Conservation (phyloP, 2,329 filamentous ascomycete genomes). For the Pyricularia sp. region DNA sequence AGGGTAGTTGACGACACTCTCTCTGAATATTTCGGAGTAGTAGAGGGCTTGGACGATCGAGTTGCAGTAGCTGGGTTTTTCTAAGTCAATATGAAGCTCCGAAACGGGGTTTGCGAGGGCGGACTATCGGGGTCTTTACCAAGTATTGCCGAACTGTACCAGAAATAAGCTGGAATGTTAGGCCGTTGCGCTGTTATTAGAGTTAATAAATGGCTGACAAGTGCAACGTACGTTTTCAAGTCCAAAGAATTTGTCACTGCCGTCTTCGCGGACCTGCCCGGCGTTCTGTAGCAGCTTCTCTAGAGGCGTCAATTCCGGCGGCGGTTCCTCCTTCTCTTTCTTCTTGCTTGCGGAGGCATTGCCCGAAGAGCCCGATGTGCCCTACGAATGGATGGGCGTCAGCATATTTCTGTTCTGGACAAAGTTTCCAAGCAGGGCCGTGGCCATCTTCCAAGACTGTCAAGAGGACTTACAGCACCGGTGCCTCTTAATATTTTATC, state of each 20-base stretch:
- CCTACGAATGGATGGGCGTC: conserved; percentile 21
- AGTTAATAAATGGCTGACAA: conserved; percentile 7
- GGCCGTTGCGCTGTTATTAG: conserved; percentile 3
- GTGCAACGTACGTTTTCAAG: conserved; percentile 78
- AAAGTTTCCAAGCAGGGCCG: background rate
- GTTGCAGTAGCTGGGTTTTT: conserved; percentile 74
- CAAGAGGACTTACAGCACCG: background rate
- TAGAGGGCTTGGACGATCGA: conserved; percentile 96
- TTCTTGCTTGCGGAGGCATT: conserved; percentile 33
- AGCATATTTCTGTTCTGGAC: background rate
- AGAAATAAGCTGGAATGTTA: background rate
- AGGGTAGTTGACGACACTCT: conserved; percentile 89
- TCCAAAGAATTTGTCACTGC: conserved; percentile 96
- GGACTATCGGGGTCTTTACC: conserved; percentile 44
- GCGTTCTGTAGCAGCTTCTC: conserved; percentile 74
- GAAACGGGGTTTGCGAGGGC: background rate
- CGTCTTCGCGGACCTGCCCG: conserved; percentile 73
- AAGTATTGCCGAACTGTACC: conserved; percentile 87
- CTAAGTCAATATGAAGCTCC: background rate
- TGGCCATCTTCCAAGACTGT: background rate
- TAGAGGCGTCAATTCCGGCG: conserved; percentile 50
- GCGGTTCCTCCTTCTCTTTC: conserved; percentile 48
- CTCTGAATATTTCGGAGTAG: conserved; percentile 88
- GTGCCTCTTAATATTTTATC: background rate
- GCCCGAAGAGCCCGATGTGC: conserved; percentile 30